phyloP scores from a whole-genome alignment of 2,329 filamentous ascomycete genomes.

The Periglandula ipomoeae region DNA sequence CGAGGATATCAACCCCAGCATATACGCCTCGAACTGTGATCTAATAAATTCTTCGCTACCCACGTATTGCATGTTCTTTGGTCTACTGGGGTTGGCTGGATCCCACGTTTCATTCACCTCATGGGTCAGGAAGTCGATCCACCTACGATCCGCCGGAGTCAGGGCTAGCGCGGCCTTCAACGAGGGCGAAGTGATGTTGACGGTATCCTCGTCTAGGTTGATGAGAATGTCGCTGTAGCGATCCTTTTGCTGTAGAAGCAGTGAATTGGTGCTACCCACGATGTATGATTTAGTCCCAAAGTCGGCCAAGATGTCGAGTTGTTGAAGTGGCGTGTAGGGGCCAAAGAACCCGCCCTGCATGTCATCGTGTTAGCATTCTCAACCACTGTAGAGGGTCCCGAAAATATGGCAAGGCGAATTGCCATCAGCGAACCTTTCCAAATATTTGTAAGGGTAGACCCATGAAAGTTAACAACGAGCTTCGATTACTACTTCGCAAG shows the following conservation, averaged over 20 bases:
- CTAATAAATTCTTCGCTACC: conserved; percentile 97
- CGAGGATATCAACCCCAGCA: conserved; percentile 77
- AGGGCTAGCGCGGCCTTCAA: conserved; percentile 67
- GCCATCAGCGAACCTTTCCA: conserved; percentile 54
- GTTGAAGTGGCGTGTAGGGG: conserved; percentile 91
- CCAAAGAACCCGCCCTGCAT: conserved; percentile 80
- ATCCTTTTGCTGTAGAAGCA: conserved; percentile 88
- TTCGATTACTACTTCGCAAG: conserved; percentile 82
- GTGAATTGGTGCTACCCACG: conserved; percentile 91
- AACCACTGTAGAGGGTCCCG: too few relatives aligned
- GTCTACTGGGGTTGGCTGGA: conserved; percentile 74
- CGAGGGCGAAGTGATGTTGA: conserved; percentile 75
- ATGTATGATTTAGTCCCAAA: conserved; percentile 94
- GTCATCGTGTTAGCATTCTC: too few relatives aligned
- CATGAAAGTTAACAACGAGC: conserved; percentile 86
- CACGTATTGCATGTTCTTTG: conserved; percentile 90
- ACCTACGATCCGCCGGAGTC: conserved; percentile 79
- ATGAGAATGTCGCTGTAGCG: conserved; percentile 94
- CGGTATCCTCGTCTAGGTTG: conserved; percentile 82
- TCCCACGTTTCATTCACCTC: conserved; percentile 97
- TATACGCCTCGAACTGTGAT: conserved; percentile 93
- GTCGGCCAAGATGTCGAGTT: conserved; percentile 88
- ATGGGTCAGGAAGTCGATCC: conserved; percentile 93
- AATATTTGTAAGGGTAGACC: conserved; percentile 91
- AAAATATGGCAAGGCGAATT: too few relatives aligned